A percentile compares a stretch with the other conserved stretches of the same genome.
These are phyloP conservation scores for Durusdinium trenchii DNA, from an alignment of 73 alveolate species.

Conservation along the genomic window DNA sequence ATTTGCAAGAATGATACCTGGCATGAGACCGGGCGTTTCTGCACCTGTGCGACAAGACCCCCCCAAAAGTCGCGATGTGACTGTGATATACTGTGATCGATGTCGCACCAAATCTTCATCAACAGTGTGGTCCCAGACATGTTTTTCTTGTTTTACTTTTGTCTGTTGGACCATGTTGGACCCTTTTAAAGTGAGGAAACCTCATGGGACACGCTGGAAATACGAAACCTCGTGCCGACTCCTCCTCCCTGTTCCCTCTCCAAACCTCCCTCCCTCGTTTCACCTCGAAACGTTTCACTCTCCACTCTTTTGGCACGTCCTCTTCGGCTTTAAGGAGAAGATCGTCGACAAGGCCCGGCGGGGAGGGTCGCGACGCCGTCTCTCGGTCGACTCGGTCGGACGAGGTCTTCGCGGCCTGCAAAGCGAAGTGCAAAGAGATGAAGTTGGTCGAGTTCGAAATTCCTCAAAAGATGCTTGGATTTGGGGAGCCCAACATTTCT, in stretches of 20 bases:
- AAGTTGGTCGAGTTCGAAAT: conserved; percentile 81
- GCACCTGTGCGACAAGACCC: no score
- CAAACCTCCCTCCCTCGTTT: no score
- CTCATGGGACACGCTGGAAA: background rate
- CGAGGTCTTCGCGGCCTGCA: conserved; percentile 67
- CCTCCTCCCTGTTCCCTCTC: no score
- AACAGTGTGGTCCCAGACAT: no score
- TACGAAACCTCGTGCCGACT: no score
- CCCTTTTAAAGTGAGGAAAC: background rate
- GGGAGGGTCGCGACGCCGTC: background rate
- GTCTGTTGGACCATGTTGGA: background rate
- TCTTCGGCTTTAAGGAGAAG: conserved; percentile 3
- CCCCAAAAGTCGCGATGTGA: no score
- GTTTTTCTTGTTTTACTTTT: no score
- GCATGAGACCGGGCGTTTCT: background rate
- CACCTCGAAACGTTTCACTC: no score
- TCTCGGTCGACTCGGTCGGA: background rate
- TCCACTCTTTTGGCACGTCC: background rate
- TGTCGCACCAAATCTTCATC: no score
- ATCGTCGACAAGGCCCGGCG: conserved; percentile 52
- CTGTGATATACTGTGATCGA: no score
- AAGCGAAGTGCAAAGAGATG: conserved; percentile 90
- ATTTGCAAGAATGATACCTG: conserved; percentile 6
- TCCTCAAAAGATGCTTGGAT: conserved; percentile 31
- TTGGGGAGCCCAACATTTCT: no score